Percentiles rank a stretch among this genome's conserved stretches.
Evolutionary conservation across 2,329 filamentous ascomycete genomes (phyloP).

Genomic region (Penicillium capsulatum): DNA sequence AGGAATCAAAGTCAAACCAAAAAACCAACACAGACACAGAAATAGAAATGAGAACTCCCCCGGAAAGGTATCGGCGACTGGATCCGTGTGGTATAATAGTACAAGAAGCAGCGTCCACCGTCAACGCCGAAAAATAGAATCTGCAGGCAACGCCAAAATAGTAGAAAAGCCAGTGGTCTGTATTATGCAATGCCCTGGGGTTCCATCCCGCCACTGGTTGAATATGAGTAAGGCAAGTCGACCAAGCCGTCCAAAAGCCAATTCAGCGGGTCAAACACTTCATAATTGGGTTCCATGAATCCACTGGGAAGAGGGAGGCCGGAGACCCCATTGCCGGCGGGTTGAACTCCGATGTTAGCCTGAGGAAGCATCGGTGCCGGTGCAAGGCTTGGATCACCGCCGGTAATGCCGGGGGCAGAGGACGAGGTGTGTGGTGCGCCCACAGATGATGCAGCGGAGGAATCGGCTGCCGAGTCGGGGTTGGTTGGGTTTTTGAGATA

Average conservation of each 20-base stretch:
- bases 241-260: slow-evolving; percentile 88
- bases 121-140: slow-evolving; percentile 3
- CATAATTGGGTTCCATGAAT: slow-evolving; percentile 68
- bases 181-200: slow-evolving; percentile 35
- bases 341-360: slow-evolving; percentile 29
- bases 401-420: slow-evolving; percentile 36
- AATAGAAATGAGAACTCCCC: too few relatives aligned
- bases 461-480: slow-evolving; percentile 72
- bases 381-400: slow-evolving; percentile 44
- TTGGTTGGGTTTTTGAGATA: slow-evolving; percentile 84
- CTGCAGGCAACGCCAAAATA: slow-evolving; percentile 1
- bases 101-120: slow-evolving; percentile 14
- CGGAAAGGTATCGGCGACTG: slow-evolving; percentile 22
- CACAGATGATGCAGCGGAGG: slow-evolving; percentile 60
- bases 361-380: slow-evolving; percentile 35
- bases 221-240: slow-evolving; percentile 69
- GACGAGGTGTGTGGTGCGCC: slow-evolving; percentile 40
- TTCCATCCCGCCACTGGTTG: slow-evolving; percentile 51
- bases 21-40: too few relatives aligned
- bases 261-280: slow-evolving; percentile 87
- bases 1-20: too few relatives aligned
- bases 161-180: neutral
- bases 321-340: slow-evolving; percentile 19
- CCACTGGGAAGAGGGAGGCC: slow-evolving; percentile 37
- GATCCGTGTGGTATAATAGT: slow-evolving; percentile 24